phyloP scores from a whole-genome alignment of 495 filamentous ascomycete genomes.

The Annulohypoxylon maeteangense region DNA sequence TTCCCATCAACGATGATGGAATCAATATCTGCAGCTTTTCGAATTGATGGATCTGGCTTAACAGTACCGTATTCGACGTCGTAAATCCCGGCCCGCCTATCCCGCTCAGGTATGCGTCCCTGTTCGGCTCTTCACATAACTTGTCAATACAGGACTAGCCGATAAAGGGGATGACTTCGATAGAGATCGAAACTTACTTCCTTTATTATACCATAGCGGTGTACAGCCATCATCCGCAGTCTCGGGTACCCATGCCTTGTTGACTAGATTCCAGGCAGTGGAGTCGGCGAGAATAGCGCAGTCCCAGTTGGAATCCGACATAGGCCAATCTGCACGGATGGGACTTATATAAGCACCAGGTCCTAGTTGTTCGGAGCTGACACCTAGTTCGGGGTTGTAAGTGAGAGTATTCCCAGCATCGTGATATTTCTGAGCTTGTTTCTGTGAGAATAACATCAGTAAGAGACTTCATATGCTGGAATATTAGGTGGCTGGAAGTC shows the following conservation, averaged over 20 bases:
- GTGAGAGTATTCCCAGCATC: neutral
- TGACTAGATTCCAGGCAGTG: neutral
- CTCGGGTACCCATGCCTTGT: neutral
- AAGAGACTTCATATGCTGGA: neutral
- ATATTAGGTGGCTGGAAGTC: too few species aligned
- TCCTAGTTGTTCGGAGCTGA: neutral
- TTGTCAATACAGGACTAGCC: neutral
- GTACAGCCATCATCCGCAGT: neutral
- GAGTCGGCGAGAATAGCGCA: neutral
- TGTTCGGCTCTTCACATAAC: neutral
- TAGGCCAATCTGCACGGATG: neutral
- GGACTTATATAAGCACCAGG: neutral
- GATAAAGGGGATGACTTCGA: neutral
- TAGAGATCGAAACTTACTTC: neutral
- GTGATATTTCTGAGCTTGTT: neutral
- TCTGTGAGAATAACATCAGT: neutral
- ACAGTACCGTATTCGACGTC: neutral
- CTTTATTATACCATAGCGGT: neutral
- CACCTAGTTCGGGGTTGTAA: neutral
- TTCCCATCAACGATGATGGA: neutral
- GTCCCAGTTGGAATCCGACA: neutral
- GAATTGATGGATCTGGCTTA: neutral
- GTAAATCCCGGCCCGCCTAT: neutral
- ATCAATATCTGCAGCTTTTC: neutral
- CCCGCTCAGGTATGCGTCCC: neutral